Evolutionary conservation across 2,329 filamentous ascomycete species (phyloP).

Genomic region (Monosporascus sp.): DNA sequence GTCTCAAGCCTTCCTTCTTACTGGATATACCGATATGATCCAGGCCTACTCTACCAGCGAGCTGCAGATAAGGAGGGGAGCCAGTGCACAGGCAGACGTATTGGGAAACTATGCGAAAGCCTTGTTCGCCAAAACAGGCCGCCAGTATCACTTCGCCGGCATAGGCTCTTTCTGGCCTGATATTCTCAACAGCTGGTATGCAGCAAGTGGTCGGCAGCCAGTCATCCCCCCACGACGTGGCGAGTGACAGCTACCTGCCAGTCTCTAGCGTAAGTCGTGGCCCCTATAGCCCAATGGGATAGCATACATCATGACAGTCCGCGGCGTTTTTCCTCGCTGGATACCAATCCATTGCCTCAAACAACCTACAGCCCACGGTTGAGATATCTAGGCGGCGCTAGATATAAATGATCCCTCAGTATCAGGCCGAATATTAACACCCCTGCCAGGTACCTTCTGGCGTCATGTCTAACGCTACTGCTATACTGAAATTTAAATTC

Average conservation of each 20-base stretch:
- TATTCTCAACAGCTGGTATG: not conserved
- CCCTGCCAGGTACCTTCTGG: too few relatives aligned
- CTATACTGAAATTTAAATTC: too few relatives aligned
- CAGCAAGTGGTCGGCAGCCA: not conserved
- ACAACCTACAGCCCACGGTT: too few relatives aligned
- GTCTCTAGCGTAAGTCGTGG: not conserved
- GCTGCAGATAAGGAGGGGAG: conserved; percentile 1
- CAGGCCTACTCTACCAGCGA: conserved; percentile 3
- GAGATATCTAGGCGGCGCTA: too few relatives aligned
- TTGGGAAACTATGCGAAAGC: not conserved
- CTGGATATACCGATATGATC: conserved; percentile 9
- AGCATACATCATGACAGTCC: too few relatives aligned
- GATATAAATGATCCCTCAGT: too few relatives aligned
- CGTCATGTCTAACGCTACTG: too few relatives aligned
- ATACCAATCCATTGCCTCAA: too few relatives aligned
- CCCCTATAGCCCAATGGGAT: too few relatives aligned
- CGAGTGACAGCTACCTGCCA: not conserved
- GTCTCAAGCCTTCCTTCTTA: conserved; percentile 1
- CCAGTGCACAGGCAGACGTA: not conserved
- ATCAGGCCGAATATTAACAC: too few relatives aligned
- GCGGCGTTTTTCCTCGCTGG: too few relatives aligned
- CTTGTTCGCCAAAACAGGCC: conserved; percentile 3
- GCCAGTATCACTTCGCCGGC: conserved; percentile 5
- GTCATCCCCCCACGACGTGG: not conserved
- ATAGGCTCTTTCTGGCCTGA: conserved; percentile 5